These are phyloP conservation scores for Lepidium africanum DNA, from an alignment of 345 rosid species.

Conservation along the genomic window DNA sequence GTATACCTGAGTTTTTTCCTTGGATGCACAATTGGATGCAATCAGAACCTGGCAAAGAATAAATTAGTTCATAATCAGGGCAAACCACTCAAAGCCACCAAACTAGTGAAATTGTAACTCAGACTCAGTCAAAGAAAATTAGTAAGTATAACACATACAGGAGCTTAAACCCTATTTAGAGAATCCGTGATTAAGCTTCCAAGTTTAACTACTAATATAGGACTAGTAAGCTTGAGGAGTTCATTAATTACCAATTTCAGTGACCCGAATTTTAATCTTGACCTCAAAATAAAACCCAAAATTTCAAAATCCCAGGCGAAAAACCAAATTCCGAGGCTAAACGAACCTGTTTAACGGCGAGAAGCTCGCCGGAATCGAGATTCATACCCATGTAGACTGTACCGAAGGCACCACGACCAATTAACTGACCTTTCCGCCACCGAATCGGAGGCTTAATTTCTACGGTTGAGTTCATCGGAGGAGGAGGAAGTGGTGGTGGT, in stretches of 20 bases:
- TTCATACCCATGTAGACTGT: conserved; percentile 91
- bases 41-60: conserved; percentile 53
- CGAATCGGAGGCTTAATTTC: conserved; percentile 48
- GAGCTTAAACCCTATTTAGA: background rate
- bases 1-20: conserved; percentile 74
- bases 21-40: conserved; percentile 58
- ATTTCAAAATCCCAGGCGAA: background rate
- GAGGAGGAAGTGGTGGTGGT: background rate
- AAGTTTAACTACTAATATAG: no score
- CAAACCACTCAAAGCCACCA: background rate
- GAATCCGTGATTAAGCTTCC: background rate
- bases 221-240: background rate
- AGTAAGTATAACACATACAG: background rate
- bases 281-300: background rate
- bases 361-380: conserved; percentile 88
- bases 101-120: background rate
- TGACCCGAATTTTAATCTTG: background rate
- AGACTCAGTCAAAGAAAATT: background rate
- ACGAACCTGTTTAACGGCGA: conserved; percentile 75
- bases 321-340: background rate
- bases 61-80: background rate
- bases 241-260: background rate
- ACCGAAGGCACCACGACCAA: conserved; percentile 91
- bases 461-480: background rate
- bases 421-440: conserved; percentile 83